These are phyloP conservation scores for Thelonectria discophora DNA, from an alignment of 2,329 filamentous ascomycete species.

Conservation along the genomic window DNA sequence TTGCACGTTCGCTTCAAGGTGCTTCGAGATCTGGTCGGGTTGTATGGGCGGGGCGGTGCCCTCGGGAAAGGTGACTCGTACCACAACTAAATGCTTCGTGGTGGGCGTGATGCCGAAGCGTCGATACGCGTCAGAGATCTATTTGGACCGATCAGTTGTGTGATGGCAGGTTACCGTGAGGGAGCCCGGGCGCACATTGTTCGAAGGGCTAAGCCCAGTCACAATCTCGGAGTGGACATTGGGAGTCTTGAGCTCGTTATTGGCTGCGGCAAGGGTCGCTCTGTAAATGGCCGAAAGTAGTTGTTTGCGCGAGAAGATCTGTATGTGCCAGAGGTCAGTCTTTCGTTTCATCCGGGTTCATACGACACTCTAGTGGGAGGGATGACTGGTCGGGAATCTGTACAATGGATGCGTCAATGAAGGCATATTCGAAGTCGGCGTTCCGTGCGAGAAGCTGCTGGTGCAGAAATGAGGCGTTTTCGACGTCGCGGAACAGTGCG, in stretches of 20 bases:
- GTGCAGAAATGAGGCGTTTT: conserved; percentile 81
- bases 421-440: conserved; percentile 87
- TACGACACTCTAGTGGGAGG: conserved; percentile 29
- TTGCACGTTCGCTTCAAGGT: conserved; percentile 69
- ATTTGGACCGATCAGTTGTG: conserved; percentile 19
- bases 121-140: conserved; percentile 93
- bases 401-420: conserved; percentile 86
- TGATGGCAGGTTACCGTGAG: not conserved
- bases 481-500: conserved; percentile 77
- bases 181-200: conserved; percentile 68
- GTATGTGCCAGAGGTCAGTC: not conserved
- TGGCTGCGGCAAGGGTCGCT: conserved; percentile 73
- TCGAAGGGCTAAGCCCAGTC: conserved; percentile 79
- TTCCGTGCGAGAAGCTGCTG: conserved; percentile 88
- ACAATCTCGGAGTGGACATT: conserved; percentile 93
- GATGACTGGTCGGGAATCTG: too few species aligned
- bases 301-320: conserved; percentile 76
- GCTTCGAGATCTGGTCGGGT: conserved; percentile 61
- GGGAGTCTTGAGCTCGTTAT: conserved; percentile 73
- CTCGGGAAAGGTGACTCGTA: conserved; percentile 75
- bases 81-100: conserved; percentile 77
- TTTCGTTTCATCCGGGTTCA: conserved; percentile 23
- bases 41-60: conserved; percentile 51
- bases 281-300: conserved; percentile 79
- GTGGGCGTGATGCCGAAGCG: conserved; percentile 81